A percentile compares a stretch with the other conserved stretches of the same genome.
Evolutionary conservation across 352 stramenopile species (phyloP).

Genomic region (Paralagenidium karlingii): DNA sequence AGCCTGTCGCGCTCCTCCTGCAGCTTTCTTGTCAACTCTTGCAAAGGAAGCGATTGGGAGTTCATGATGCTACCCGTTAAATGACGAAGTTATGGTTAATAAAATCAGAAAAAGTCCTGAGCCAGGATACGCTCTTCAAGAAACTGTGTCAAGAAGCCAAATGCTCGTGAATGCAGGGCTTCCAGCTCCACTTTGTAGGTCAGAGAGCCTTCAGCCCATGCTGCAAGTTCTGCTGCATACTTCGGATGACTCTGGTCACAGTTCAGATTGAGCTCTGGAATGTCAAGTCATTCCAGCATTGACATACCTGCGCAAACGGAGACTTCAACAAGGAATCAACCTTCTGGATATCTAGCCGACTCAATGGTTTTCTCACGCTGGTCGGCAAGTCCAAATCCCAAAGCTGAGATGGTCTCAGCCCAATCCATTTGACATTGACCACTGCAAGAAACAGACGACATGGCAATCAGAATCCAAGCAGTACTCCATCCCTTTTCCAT

Average conservation of each 20-base stretch:
- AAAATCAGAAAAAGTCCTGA: no score
- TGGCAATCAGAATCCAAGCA: neutral
- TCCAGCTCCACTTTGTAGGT: slow-evolving; percentile 74
- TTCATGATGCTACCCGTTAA: neutral
- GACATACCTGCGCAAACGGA: slow-evolving; percentile 47
- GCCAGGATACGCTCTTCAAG: no score
- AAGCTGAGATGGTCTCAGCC: slow-evolving; percentile 80
- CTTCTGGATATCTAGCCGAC: slow-evolving; percentile 31
- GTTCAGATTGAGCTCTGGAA: neutral
- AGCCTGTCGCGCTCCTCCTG: slow-evolving; percentile 51
- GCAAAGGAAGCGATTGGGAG: slow-evolving; percentile 10
- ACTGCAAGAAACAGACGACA: slow-evolving; percentile 9
- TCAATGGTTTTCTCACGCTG: slow-evolving; percentile 42
- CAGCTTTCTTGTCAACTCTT: slow-evolving; percentile 40
- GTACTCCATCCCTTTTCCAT: neutral
- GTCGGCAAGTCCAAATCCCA: slow-evolving; percentile 23
- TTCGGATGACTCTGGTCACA: slow-evolving; percentile 24
- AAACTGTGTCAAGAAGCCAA: no score
- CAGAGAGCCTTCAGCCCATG: slow-evolving; percentile 27
- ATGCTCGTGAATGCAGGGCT: slow-evolving; percentile 62
- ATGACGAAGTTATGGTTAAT: no score
- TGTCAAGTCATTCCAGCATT: neutral
- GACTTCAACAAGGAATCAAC: slow-evolving; percentile 25
- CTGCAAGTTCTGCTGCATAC: slow-evolving; percentile 38
- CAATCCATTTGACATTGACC: slow-evolving; percentile 86